Evolutionary conservation across 139 green algal species (phyloP), one percentile per base, ranked within the genome.

Genomic region (Closterium sp.): DNA sequence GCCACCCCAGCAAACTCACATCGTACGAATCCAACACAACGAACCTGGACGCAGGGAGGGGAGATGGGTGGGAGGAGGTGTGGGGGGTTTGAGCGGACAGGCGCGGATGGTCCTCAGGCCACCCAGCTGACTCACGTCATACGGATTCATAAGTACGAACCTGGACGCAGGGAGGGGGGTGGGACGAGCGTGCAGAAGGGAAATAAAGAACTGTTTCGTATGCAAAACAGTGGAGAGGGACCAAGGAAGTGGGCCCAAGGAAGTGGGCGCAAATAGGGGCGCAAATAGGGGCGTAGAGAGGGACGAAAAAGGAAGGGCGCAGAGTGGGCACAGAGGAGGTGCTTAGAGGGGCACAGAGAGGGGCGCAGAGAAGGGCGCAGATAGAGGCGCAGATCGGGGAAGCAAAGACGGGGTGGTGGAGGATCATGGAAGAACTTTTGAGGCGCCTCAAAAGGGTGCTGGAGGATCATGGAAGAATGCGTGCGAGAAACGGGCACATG

Each of bases 11-110:
- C 86, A 95, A 2, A 70, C 92, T 95, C 24, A 95, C 89, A 85
- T 98, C 97, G 91, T 98, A 98, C 0, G 91, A 93, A 91, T 98
- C 97, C 11, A 98, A 84, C 22, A 98, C 92, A 1, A 98, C 91
- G 87, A 98, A 94, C 0, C 95, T 92, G 95, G 62, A 79, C 17
- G 19, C 62, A 79, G 11, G 17, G 62, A 27, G n/a, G n/a, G n/a
- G 62, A 4, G 19, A 24, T 79, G 62, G 62, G 62, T 9, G 62
- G 62, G 62, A 4, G 19, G 11, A 79, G 4, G 62, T n/a, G n/a
- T n/a, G 19, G 62, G 62, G 17, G n/a, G n/a, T n/a, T n/a, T n/a
- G n/a, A n/a, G n/a, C n/a, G n/a, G n/a, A n/a, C n/a, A n/a, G n/a
- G n/a, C n/a, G n/a, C n/a, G 38, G 6, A 31, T 95, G 93, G 27